These are phyloP conservation scores for Mortierella sp. DNA, from an alignment of 371 early-diverging fungal genomes.

Conservation along the genomic window DNA sequence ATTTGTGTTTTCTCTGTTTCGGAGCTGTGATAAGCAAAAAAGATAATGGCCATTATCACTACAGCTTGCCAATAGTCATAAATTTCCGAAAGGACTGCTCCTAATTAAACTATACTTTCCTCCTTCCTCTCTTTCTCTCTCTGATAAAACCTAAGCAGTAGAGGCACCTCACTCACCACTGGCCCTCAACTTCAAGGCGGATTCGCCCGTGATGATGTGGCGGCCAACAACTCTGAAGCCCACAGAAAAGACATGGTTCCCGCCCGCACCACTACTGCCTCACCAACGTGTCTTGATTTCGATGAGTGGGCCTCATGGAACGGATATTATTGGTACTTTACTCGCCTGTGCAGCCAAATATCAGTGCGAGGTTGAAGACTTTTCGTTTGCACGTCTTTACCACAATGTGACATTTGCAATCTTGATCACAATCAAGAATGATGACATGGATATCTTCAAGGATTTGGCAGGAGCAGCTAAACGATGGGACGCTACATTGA, in stretches of 20 bases:
- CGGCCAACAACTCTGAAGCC: slow-evolving; percentile 39
- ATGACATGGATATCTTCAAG: slow-evolving; percentile 79
- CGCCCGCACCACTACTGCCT: slow-evolving; percentile 62
- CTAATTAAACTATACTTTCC: slow-evolving; percentile 3
- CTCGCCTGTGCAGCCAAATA: slow-evolving; percentile 79
- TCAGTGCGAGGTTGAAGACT: slow-evolving; percentile 80
- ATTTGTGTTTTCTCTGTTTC: no score
- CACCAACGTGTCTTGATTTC: slow-evolving; percentile 78
- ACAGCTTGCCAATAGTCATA: background rate
- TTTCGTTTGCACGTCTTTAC: slow-evolving; percentile 86
- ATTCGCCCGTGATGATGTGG: slow-evolving; percentile 58
- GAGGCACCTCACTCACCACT: slow-evolving; percentile 35
- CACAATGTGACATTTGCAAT: slow-evolving; percentile 92
- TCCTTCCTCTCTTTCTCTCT: no score
- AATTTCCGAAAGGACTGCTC: background rate
- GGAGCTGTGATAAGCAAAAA: background rate
- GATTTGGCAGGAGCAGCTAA: slow-evolving; percentile 81
- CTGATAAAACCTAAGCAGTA: background rate
- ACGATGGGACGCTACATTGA: slow-evolving; percentile 84
- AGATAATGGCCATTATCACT: no score
- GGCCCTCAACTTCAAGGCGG: slow-evolving; percentile 47
- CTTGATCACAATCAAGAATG: slow-evolving; percentile 75
- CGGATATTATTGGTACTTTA: slow-evolving; percentile 88
- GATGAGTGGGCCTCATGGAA: slow-evolving; percentile 88
- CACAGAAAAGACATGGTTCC: slow-evolving; percentile 57